Base-by-base conservation (phyloP, 2,329 filamentous ascomycete genomes). In the Xylaria sp. region DNA sequence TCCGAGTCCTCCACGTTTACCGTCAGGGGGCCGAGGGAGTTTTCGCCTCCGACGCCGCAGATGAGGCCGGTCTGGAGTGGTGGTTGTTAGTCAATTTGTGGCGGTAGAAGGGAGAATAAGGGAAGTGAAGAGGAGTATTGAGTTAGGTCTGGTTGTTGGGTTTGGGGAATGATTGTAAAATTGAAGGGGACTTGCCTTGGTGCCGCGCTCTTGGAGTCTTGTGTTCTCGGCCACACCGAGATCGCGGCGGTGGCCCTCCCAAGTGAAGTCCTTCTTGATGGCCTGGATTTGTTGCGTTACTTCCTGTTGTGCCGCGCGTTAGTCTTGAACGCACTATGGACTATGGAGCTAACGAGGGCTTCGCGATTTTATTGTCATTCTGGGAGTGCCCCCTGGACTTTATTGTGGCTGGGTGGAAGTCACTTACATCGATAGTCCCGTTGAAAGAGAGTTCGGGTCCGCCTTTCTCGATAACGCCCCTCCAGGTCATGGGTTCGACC, bases 401-500 rank as follows among this genome's bases (percentile, higher is more conserved):
- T n/a, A n/a, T n/a, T n/a, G n/a, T n/a, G n/a, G n/a, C n/a, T 25
- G 9, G 9, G 20, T 2, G 6, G 7, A 48, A 28, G 9, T 25
- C 23, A 20, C 52, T 28, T 32, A 58, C 54, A 12, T 64, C 54
- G 20, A 64, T 58, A 0, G 62, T 64, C 1, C 62, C 54, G 4
- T 32, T 44, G 12, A 64, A 52, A 41, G 62, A 58, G 1, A 64
- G 23, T 56, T 70, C 60, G 10, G 57, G 41, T 9, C 66, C 68
- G 1, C 37, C 54, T 15, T 46, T 51, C 51, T 66, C 54, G 25
- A 69, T 60, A 18, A 41, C 13, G 15, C 68, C 70, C 7, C 0
- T 63, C 68, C 63, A 73, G 20, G n/a, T 58, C 66, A 73, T 66
- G 37, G 70, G 64, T 50, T 64, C 54, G 57, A 70, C 20, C 10